Evolutionary conservation across 176 grass and related monocot genomes (phyloP).

Genomic region (Secale cereale): DNA sequence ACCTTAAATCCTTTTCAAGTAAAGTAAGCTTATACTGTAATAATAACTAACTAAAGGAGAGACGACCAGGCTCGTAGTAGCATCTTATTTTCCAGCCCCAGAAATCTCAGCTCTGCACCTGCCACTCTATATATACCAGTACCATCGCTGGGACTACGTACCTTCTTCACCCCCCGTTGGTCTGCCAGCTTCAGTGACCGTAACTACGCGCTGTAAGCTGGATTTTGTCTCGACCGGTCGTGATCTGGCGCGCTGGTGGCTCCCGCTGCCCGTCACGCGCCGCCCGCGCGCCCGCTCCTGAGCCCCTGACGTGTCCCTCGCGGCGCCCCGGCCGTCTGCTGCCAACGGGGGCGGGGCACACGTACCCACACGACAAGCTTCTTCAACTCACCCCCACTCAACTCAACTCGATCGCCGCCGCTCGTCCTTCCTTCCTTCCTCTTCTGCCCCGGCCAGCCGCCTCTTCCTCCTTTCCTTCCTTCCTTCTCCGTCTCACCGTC

Average conservation of each 20-base stretch:
- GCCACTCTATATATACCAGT: no score
- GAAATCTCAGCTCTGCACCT: no score
- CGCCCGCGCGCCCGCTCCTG: neutral
- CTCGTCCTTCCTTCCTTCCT: neutral
- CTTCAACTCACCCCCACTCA: neutral
- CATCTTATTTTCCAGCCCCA: no score
- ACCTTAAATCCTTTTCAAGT: no score
- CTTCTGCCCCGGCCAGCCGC: neutral
- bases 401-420: neutral
- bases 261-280: neutral
- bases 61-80: no score
- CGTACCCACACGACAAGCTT: neutral
- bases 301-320: neutral
- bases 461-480: neutral
- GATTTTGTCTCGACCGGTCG: no score
- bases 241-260: neutral
- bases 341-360: neutral
- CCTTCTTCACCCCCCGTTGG: no score
- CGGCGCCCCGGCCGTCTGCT: neutral
- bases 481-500: neutral
- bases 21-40: no score
- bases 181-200: no score
- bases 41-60: no score
- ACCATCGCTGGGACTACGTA: no score
- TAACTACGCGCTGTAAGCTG: no score